phyloP scores from a whole-genome alignment of 169 alveolate genomes.

The Cyclospora cayetanensis region DNA sequence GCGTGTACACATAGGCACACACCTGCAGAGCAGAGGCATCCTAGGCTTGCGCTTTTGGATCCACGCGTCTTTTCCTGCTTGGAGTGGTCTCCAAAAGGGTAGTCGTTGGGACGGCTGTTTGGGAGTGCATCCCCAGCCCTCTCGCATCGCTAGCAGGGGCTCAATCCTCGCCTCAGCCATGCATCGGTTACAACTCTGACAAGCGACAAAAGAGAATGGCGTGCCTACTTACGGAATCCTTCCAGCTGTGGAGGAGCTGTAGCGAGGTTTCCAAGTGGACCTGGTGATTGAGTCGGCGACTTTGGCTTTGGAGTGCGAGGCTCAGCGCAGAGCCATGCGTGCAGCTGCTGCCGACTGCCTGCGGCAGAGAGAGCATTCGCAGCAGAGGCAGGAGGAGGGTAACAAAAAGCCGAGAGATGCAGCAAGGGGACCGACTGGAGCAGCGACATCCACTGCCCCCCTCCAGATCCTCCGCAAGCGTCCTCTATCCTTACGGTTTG shows the following conservation, averaged over 20 bases:
- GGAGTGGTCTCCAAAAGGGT: too few species aligned
- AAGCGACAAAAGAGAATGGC: too few species aligned
- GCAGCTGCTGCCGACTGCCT: not conserved
- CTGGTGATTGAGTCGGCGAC: not conserved
- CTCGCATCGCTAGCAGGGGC: too few species aligned
- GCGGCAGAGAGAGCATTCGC: not conserved
- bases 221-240: too few species aligned
- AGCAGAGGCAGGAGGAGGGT: not conserved
- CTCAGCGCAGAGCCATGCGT: not conserved
- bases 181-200: too few species aligned
- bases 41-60: too few species aligned
- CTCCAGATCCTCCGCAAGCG: not conserved
- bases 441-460: not conserved
- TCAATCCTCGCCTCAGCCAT: too few species aligned
- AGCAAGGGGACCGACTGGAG: not conserved
- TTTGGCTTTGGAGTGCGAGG: not conserved
- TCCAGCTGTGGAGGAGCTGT: not conserved
- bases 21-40: too few species aligned
- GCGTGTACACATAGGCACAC: too few species aligned
- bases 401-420: not conserved
- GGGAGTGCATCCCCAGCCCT: too few species aligned
- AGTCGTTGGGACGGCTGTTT: too few species aligned
- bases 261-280: not conserved
- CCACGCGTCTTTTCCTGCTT: too few species aligned
- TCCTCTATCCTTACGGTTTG: not conserved